Evolutionary conservation across 371 early-diverging fungal species (phyloP).

Genomic region (Mucor sp.): DNA sequence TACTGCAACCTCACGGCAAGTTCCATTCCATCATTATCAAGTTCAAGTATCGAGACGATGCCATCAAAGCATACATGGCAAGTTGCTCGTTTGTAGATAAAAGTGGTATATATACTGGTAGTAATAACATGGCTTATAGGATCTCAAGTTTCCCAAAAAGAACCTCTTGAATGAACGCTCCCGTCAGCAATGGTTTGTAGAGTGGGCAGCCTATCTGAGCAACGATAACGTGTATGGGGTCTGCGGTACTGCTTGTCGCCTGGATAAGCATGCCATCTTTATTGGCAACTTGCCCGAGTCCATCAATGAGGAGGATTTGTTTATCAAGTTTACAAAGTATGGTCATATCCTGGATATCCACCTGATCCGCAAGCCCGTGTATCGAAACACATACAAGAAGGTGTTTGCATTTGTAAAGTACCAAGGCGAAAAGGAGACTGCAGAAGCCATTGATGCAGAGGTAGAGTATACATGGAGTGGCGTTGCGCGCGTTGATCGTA

Average conservation of each 20-base stretch:
- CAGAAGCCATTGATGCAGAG: constrained; percentile 60
- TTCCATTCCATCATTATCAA: constrained; percentile 73
- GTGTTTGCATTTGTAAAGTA: constrained; percentile 75
- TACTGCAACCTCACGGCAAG: constrained; percentile 46
- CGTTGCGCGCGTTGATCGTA: too few species aligned
- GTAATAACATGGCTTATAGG: too few species aligned
- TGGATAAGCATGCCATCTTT: constrained; percentile 66
- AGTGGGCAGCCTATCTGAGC: constrained; percentile 70
- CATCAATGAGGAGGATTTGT: constrained; percentile 50
- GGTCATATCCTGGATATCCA: constrained; percentile 58
- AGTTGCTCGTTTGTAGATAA: not conserved
- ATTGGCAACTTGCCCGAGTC: constrained; percentile 68
- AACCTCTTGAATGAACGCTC: not conserved
- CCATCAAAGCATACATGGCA: constrained; percentile 75
- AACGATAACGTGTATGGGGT: constrained; percentile 5
- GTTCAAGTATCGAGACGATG: constrained; percentile 80
- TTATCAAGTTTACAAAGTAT: constrained; percentile 55
- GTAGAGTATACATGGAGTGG: constrained; percentile 30
- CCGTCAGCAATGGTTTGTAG: constrained; percentile 55
- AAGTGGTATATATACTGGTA: too few species aligned
- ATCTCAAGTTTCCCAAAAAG: constrained; percentile 2
- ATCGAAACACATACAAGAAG: constrained; percentile 2
- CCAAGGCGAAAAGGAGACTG: constrained; percentile 48
- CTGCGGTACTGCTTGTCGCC: not conserved
- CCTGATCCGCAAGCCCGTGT: constrained; percentile 44